Evolutionary conservation across 1,284 basidiomycete species (phyloP), one percentile per base, ranked within the genome.

Genomic region (Marasmius sp.): DNA sequence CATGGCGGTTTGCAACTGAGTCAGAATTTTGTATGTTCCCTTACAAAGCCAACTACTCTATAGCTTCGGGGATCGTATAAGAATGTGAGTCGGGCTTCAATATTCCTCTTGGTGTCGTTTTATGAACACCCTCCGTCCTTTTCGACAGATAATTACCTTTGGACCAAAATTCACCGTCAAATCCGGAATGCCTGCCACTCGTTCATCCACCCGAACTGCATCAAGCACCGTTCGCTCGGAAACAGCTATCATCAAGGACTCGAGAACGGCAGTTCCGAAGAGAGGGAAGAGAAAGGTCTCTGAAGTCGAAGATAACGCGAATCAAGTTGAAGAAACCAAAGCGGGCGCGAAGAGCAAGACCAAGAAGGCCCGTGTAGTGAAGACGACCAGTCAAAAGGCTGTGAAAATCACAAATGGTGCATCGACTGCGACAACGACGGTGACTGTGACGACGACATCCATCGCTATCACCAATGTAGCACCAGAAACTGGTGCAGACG

Each of bases 121-220:
- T 38, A 43, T 20, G 39, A 60, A n/a, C 37, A 18, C 50, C 36
- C 22, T 50, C 53, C 27, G 16, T 33, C 38, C 37, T n/a, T 18
- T 37, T 37, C 16, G 10, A 37, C 52, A 38, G n/a, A 54, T 54
- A 37, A 34, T 54, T 6, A 49, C 18, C 48, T 3, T 11, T 12
- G 18, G 18, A 20, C 37, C 6, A 6, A 20, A 20, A 5, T 33
- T 38, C n/a, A n/a, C 59, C 18, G 49, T 36, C 50, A 47, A 57
- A 22, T 37, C 18, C 37, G 65, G 50, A 50, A 80, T 80, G 79
- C 77, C 75, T 43, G 70, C 71, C 27, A 79, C 79, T 36, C 79
- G 79, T 54, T 80, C 79, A n/a, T 71, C 77, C 43, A 71, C 69
- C 36, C 74, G 73, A 58, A 57, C 68, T 47, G 59, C 63, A 20